Evolutionary conservation across 1,284 basidiomycete genomes (phyloP), one percentile per base, ranked within the genome.

Genomic region (Filobasidium uniguttulatum): DNA sequence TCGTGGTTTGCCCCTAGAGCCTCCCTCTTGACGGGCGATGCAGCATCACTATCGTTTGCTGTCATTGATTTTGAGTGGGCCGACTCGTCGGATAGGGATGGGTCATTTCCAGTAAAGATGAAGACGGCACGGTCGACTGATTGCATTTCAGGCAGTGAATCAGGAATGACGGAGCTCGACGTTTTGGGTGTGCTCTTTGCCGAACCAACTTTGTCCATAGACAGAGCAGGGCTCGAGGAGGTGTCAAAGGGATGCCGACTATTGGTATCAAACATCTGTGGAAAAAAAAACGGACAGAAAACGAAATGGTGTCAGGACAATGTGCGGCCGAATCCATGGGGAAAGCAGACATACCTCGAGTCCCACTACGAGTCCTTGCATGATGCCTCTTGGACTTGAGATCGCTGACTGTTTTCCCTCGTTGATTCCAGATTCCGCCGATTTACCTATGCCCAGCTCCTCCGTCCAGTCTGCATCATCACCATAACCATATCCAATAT

Each of bases 81-180:
- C 15, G 45, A 31, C 9, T 17, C 33, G 5, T 14, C 44, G 8
- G 47, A 7, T 14, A 34, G 35, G 6, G 25, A 25, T 9, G 47
- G 47, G 28, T 49, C 47, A 20, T 43, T 49, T 17, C 47, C 47
- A 17, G 47, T 23, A 26, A 49, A 49, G 12, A 49, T 23, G 29
- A 49, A 34, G 5, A 49, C n/a, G n/a, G n/a, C n/a, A n/a, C n/a
- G n/a, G n/a, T n/a, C n/a, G n/a, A n/a, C n/a, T n/a, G n/a, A n/a
- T n/a, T n/a, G n/a, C n/a, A n/a, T n/a, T n/a, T n/a, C n/a, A n/a
- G n/a, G n/a, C n/a, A n/a, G n/a, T n/a, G n/a, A n/a, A n/a, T n/a
- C n/a, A n/a, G n/a, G n/a, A n/a, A n/a, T n/a, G n/a, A n/a, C n/a
- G n/a, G n/a, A n/a, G n/a, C n/a, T n/a, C n/a, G n/a, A n/a, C n/a